Conservation (phyloP, 768 basidiomycete genomes). For the Pleurotus djamor region DNA sequence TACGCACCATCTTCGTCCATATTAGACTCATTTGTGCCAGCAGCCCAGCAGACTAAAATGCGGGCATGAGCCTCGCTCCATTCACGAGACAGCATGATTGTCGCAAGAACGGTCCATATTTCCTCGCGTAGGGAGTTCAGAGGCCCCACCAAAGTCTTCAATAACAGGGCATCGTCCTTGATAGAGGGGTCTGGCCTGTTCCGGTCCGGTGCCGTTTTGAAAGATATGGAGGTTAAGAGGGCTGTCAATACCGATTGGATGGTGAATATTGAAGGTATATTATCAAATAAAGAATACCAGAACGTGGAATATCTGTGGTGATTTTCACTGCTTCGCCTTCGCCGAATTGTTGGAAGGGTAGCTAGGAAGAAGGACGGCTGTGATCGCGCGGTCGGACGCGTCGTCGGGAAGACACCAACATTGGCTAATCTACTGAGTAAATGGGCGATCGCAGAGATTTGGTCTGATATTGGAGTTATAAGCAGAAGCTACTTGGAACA, state of each 20-base stretch:
- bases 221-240: slow-evolving; percentile 47
- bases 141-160: slow-evolving; percentile 53
- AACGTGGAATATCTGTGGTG: slow-evolving; percentile 37
- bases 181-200: slow-evolving; percentile 15
- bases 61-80: slow-evolving; percentile 63
- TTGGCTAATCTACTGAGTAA: slow-evolving; percentile 68
- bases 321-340: slow-evolving; percentile 25
- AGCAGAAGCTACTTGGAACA: slow-evolving; percentile 4
- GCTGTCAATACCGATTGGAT: slow-evolving; percentile 61
- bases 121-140: slow-evolving; percentile 40
- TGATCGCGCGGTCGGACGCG: slow-evolving; percentile 46
- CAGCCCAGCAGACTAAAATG: slow-evolving; percentile 71
- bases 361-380: slow-evolving; percentile 71
- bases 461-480: slow-evolving; percentile 25
- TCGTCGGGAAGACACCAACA: slow-evolving; percentile 60
- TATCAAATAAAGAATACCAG: slow-evolving; percentile 47
- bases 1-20: slow-evolving; percentile 28
- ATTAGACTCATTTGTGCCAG: slow-evolving; percentile 28
- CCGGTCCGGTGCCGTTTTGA: slow-evolving; percentile 18
- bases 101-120: slow-evolving; percentile 47
- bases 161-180: slow-evolving; percentile 51
- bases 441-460: slow-evolving; percentile 42
- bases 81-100: slow-evolving; percentile 49
- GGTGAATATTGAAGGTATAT: slow-evolving; percentile 46
- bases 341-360: slow-evolving; percentile 46